phyloP scores from a whole-genome alignment of 352 stramenopile species.

The Globisporangium rhizosaccharum region DNA sequence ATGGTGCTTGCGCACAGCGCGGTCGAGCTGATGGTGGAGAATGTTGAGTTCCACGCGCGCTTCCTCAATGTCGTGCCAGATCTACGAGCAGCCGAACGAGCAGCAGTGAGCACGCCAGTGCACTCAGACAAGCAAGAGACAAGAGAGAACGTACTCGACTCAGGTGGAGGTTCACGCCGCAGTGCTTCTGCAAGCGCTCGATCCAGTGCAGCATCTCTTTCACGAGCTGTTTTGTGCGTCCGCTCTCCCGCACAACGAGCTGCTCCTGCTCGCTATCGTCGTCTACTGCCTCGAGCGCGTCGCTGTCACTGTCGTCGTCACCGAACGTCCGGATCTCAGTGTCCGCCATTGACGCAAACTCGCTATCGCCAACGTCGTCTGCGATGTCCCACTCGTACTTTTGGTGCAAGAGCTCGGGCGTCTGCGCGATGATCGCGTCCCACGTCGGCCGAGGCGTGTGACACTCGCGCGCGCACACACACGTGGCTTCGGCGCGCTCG shows the following conservation, averaged over 20 bases:
- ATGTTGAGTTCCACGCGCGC: conserved; percentile 73
- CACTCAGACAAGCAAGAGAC: background rate
- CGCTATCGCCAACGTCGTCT: conserved; percentile 6
- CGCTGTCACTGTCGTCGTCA: conserved; percentile 6
- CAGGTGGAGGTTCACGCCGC: conserved; percentile 66
- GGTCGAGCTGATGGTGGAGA: conserved; percentile 60
- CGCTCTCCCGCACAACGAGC: background rate
- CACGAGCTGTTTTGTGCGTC: conserved; percentile 42
- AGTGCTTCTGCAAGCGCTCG: conserved; percentile 74
- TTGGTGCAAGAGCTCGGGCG: conserved; percentile 56
- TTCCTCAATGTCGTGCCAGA: conserved; percentile 76
- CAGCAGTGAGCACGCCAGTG: background rate
- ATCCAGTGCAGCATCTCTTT: conserved; percentile 79
- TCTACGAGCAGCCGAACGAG: conserved; percentile 26
- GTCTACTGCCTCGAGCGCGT: background rate
- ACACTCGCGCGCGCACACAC: conserved; percentile 32
- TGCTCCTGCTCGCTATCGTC: background rate
- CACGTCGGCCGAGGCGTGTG: conserved; percentile 67
- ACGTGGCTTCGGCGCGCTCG: conserved; percentile 22
- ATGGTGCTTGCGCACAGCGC: conserved; percentile 25
- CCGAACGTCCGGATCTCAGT: conserved; percentile 1
- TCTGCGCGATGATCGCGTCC: conserved; percentile 49
- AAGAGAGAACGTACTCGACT: conserved; percentile 37
- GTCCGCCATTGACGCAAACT: no score
- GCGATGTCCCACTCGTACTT: conserved; percentile 50